Conservation (phyloP, 495 filamentous ascomycete genomes). For the Xylaria flabelliformis region DNA sequence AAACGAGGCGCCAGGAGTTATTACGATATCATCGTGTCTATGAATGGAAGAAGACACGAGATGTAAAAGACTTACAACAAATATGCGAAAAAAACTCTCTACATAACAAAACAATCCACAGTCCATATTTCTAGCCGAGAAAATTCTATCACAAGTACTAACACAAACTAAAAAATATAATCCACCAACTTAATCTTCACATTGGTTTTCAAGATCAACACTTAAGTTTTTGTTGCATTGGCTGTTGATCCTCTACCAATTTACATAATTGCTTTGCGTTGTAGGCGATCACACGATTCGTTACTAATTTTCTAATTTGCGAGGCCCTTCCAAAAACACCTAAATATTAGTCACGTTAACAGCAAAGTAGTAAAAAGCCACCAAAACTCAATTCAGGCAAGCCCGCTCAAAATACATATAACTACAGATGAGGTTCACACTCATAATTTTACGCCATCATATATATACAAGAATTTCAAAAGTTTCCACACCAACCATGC, state of each 20-base stretch:
- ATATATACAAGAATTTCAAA: constrained; percentile 5
- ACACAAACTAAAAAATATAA: too few relatives aligned
- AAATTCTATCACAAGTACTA: too few relatives aligned
- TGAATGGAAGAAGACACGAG: not conserved
- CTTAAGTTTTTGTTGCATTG: too few relatives aligned
- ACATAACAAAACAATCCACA: not conserved
- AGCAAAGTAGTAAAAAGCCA: not conserved
- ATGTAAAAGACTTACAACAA: not conserved
- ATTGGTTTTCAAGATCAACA: too few relatives aligned
- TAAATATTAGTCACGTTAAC: not conserved
- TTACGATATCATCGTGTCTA: not conserved
- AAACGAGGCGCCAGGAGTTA: not conserved
- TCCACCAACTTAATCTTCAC: too few relatives aligned
- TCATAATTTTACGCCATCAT: not conserved
- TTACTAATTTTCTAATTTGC: too few relatives aligned
- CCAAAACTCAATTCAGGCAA: not conserved
- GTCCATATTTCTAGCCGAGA: not conserved
- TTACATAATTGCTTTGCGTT: too few relatives aligned
- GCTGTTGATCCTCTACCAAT: too few relatives aligned
- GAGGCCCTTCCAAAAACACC: too few relatives aligned
- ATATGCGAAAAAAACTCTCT: not conserved
- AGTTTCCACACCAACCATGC: not conserved
- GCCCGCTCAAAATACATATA: not conserved
- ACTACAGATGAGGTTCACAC: not conserved
- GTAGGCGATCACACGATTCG: too few relatives aligned